Evolutionary conservation across 1,284 basidiomycete genomes (phyloP).

Genomic region (Irpex lacteus): DNA sequence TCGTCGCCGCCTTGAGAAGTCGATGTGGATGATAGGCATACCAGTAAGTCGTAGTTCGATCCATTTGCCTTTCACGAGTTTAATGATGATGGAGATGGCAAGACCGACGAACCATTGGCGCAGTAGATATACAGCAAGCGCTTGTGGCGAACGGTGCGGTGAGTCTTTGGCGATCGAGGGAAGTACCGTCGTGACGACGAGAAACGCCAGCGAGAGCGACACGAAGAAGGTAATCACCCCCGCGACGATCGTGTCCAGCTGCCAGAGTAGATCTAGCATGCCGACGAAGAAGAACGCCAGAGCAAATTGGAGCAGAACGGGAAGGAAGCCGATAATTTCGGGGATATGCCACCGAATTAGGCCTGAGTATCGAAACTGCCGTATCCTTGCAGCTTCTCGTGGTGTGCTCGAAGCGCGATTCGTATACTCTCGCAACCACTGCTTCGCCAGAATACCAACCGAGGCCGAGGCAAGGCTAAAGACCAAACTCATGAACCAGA

Average conservation of each 20-base stretch:
- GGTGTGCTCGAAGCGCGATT: slow-evolving; percentile 15
- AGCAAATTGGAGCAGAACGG: slow-evolving; percentile 21
- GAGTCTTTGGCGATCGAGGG: slow-evolving; percentile 18
- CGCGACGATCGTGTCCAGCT: slow-evolving; percentile 17
- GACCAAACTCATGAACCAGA: slow-evolving; percentile 26
- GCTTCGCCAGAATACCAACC: slow-evolving; percentile 22
- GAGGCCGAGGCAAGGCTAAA: slow-evolving; percentile 22
- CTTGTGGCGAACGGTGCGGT: slow-evolving; percentile 24
- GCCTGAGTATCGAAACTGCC: slow-evolving; percentile 19
- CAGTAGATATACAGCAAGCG: slow-evolving; percentile 17
- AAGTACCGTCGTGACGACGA: slow-evolving; percentile 19
- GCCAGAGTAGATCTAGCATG: slow-evolving; percentile 22
- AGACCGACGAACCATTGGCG: slow-evolving; percentile 12
- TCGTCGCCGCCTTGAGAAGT: background rate
- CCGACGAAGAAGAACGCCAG: slow-evolving; percentile 24
- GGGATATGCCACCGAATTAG: slow-evolving; percentile 21
- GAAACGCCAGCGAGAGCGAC: slow-evolving; percentile 10
- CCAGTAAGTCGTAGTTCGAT: background rate
- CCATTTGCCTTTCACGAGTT: background rate
- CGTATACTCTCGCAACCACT: slow-evolving; percentile 24
- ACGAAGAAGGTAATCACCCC: slow-evolving; percentile 17
- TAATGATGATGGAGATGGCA: slow-evolving; percentile 2
- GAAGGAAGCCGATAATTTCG: slow-evolving; percentile 19
- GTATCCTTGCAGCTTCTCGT: slow-evolving; percentile 19
- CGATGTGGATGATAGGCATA: background rate